Evolutionary conservation across 2,329 filamentous ascomycete species (phyloP).

Genomic region (Sarocladiaceae sp.): DNA sequence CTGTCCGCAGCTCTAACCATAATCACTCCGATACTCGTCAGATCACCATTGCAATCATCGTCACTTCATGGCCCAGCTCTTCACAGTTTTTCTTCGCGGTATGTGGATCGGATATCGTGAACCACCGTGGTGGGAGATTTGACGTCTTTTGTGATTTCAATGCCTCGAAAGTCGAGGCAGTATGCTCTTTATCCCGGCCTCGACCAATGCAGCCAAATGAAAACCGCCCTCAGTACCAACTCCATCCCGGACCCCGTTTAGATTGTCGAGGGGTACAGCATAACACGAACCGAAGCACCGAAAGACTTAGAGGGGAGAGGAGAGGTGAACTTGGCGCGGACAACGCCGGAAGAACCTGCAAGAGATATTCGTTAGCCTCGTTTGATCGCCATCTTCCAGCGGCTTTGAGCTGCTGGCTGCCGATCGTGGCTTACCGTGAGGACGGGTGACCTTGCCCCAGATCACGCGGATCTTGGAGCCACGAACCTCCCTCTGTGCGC

Average conservation of each 20-base stretch:
- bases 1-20: too few species aligned
- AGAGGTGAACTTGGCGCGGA: conserved; percentile 93
- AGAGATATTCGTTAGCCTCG: conserved; percentile 11
- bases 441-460: conserved; percentile 96
- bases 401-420: neutral
- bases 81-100: neutral
- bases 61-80: conserved; percentile 3
- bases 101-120: conserved; percentile 4
- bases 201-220: conserved; percentile 56
- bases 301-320: conserved; percentile 97
- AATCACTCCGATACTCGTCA: too few species aligned
- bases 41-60: conserved; percentile 3
- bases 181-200: conserved; percentile 52
- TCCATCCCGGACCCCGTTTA: conserved; percentile 56
- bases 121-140: conserved; percentile 22
- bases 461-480: conserved; percentile 99
- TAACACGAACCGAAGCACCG: conserved; percentile 92
- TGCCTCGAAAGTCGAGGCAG: conserved; percentile 47
- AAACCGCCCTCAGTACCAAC: conserved; percentile 61
- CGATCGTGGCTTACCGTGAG: conserved; percentile 67
- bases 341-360: conserved; percentile 91
- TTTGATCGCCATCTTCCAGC: conserved; percentile 57
- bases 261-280: conserved; percentile 98
- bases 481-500: conserved; percentile 87
- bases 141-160: conserved; percentile 46